Evolutionary conservation across 177 flowering plant genomes (phyloP).

Genomic region (Tripterygium wilfordii): DNA sequence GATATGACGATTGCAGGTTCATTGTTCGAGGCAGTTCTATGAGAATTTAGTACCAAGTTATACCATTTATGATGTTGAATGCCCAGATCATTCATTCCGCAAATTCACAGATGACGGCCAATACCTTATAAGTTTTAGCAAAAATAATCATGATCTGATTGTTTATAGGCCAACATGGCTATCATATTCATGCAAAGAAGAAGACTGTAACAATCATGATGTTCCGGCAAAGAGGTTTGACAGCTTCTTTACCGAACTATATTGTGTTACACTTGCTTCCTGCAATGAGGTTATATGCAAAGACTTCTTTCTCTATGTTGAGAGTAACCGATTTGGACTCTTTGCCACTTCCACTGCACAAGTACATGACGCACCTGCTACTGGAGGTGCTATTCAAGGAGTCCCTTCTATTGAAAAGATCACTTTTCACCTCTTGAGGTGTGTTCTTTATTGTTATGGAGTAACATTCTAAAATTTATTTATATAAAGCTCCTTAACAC

Average conservation of each 20-base stretch:
- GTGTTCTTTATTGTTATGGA: constrained; percentile 13
- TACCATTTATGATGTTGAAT: constrained; percentile 78
- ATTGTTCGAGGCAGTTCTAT: constrained; percentile 72
- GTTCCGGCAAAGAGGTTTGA: constrained; percentile 85
- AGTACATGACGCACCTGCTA: constrained; percentile 72
- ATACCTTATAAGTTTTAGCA: constrained; percentile 85
- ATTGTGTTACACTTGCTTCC: constrained; percentile 75
- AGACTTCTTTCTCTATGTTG: constrained; percentile 91
- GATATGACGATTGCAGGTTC: constrained; percentile 47
- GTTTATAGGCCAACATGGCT: constrained; percentile 91
- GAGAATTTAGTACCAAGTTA: constrained; percentile 87
- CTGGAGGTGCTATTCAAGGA: constrained; percentile 77
- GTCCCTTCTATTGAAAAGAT: constrained; percentile 85
- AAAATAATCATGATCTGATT: constrained; percentile 82
- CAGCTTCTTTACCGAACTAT: constrained; percentile 78
- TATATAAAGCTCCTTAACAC: no score
- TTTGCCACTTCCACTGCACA: constrained; percentile 95
- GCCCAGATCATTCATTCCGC: constrained; percentile 87
- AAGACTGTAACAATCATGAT: constrained; percentile 51
- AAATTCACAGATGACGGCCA: constrained; percentile 95
- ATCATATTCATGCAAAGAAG: constrained; percentile 71
- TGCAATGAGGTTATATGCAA: constrained; percentile 85
- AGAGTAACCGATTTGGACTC: constrained; percentile 74
- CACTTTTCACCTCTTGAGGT: constrained; percentile 91
- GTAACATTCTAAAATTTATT: no score